phyloP scores from a whole-genome alignment of 2,329 filamentous ascomycete species.

The Ustilaginoidea virens region DNA sequence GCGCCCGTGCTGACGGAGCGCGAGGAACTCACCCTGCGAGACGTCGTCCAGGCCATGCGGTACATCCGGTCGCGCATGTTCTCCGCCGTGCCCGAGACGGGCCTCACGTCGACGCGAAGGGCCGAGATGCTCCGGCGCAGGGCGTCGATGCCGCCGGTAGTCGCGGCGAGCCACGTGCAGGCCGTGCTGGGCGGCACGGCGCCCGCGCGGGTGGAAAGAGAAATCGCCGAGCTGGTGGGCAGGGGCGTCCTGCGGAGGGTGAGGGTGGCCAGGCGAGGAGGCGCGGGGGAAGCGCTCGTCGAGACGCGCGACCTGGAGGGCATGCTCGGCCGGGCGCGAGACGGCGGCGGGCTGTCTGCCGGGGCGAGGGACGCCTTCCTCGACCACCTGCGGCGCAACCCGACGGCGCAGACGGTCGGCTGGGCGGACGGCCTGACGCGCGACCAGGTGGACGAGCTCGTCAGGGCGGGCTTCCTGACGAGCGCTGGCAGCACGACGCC shows the following conservation, averaged over 20 bases:
- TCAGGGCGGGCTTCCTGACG: slow-evolving; percentile 54
- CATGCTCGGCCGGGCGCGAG: slow-evolving; percentile 27
- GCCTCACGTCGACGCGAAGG: slow-evolving; percentile 48
- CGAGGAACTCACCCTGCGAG: slow-evolving; percentile 37
- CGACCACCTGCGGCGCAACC: slow-evolving; percentile 32
- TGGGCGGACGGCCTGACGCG: slow-evolving; percentile 19
- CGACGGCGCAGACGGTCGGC: slow-evolving; percentile 21
- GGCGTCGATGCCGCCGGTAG: slow-evolving; percentile 42
- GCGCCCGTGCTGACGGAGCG: slow-evolving; percentile 33
- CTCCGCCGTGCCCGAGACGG: slow-evolving; percentile 42
- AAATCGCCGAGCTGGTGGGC: slow-evolving; percentile 44
- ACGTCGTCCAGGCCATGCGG: slow-evolving; percentile 49
- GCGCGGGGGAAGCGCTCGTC: slow-evolving; percentile 49
- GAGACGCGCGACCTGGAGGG: slow-evolving; percentile 38
- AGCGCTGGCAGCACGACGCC: slow-evolving; percentile 14
- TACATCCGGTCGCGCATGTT: slow-evolving; percentile 50
- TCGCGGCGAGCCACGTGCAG: slow-evolving; percentile 51
- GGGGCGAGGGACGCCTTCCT: slow-evolving; percentile 35
- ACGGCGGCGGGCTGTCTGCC: slow-evolving; percentile 19
- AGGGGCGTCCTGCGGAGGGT: slow-evolving; percentile 45
- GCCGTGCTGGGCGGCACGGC: slow-evolving; percentile 36
- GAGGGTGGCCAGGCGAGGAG: slow-evolving; percentile 43
- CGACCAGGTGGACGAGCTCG: slow-evolving; percentile 38
- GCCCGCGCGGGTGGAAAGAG: slow-evolving; percentile 50
- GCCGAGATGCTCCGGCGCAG: slow-evolving; percentile 49